Percentiles rank a stretch among this genome's conserved stretches.
Evolutionary conservation across 2,329 filamentous ascomycete species (phyloP).

Genomic region (Phoma sp.): DNA sequence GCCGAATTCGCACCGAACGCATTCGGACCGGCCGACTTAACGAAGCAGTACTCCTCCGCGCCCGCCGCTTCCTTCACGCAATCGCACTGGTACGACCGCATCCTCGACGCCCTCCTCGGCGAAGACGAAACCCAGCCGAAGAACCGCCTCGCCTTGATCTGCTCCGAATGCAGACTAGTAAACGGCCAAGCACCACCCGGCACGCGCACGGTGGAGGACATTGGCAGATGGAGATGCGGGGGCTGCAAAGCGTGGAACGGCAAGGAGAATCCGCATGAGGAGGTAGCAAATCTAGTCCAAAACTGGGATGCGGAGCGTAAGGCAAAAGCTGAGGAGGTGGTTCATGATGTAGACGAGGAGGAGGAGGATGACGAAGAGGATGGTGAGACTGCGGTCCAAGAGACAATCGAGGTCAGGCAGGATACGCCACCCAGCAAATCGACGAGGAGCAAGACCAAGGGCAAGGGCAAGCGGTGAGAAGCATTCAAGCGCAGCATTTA

Average conservation of each 20-base stretch:
- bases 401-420: slow-evolving; percentile 14
- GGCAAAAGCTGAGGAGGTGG: slow-evolving; percentile 26
- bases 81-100: slow-evolving; percentile 90
- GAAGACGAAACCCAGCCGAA: slow-evolving; percentile 93
- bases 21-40: slow-evolving; percentile 50
- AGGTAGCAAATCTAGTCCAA: slow-evolving; percentile 53
- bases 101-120: slow-evolving; percentile 89
- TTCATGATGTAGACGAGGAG: slow-evolving; percentile 34
- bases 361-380: slow-evolving; percentile 30
- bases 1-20: slow-evolving; percentile 81
- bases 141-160: slow-evolving; percentile 90
- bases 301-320: slow-evolving; percentile 62
- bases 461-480: slow-evolving; percentile 48
- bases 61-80: slow-evolving; percentile 49
- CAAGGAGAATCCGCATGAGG: slow-evolving; percentile 75
- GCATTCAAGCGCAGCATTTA: not conserved
- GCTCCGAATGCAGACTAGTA: slow-evolving; percentile 80
- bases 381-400: slow-evolving; percentile 16
- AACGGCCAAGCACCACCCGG: slow-evolving; percentile 96
- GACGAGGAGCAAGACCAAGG: slow-evolving; percentile 53
- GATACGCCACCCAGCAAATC: slow-evolving; percentile 43
- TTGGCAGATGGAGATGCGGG: slow-evolving; percentile 89
- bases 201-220: slow-evolving; percentile 74
- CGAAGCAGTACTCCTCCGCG: slow-evolving; percentile 41
- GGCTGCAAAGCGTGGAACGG: slow-evolving; percentile 86